Evolutionary conservation across 768 basidiomycete genomes (phyloP).

Genomic region (Suillus placidus): DNA sequence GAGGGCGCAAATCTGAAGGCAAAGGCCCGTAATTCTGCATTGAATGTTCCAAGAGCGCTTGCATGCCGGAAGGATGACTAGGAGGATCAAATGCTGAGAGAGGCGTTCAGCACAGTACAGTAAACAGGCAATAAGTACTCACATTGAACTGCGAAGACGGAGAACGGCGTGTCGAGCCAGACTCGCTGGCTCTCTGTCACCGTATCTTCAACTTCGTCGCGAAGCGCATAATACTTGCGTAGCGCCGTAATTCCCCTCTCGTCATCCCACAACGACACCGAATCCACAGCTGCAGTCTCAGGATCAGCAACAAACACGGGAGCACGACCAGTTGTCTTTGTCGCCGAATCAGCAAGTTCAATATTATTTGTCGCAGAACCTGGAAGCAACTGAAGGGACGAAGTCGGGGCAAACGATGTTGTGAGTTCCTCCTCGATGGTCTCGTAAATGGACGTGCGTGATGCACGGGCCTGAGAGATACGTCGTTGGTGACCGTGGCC

Average conservation of each 20-base stretch:
- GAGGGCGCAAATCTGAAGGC: slow-evolving; percentile 69
- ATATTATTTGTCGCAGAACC: slow-evolving; percentile 36
- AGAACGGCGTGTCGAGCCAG: slow-evolving; percentile 77
- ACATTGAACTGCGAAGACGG: slow-evolving; percentile 74
- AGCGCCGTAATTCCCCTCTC: slow-evolving; percentile 67
- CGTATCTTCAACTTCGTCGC: slow-evolving; percentile 66
- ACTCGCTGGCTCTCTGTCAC: slow-evolving; percentile 65
- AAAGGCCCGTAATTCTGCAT: slow-evolving; percentile 71
- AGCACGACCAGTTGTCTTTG: slow-evolving; percentile 34
- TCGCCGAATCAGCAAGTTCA: slow-evolving; percentile 12
- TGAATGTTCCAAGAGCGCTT: slow-evolving; percentile 72
- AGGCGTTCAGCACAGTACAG: slow-evolving; percentile 14
- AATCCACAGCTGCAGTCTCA: slow-evolving; percentile 51
- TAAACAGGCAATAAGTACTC: slow-evolving; percentile 30
- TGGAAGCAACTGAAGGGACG: slow-evolving; percentile 23
- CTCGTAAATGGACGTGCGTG: slow-evolving; percentile 73
- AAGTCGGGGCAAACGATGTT: slow-evolving; percentile 30
- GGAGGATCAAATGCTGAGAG: slow-evolving; percentile 72
- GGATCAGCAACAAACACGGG: slow-evolving; percentile 60
- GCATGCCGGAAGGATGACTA: slow-evolving; percentile 63
- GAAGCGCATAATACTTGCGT: slow-evolving; percentile 68
- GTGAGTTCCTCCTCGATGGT: slow-evolving; percentile 75
- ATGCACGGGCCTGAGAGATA: slow-evolving; percentile 62
- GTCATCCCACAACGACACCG: slow-evolving; percentile 61
- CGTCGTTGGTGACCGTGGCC: slow-evolving; percentile 75